Base-by-base conservation (phyloP, 2,329 filamentous ascomycete species). In the Fusarium annulatum region DNA sequence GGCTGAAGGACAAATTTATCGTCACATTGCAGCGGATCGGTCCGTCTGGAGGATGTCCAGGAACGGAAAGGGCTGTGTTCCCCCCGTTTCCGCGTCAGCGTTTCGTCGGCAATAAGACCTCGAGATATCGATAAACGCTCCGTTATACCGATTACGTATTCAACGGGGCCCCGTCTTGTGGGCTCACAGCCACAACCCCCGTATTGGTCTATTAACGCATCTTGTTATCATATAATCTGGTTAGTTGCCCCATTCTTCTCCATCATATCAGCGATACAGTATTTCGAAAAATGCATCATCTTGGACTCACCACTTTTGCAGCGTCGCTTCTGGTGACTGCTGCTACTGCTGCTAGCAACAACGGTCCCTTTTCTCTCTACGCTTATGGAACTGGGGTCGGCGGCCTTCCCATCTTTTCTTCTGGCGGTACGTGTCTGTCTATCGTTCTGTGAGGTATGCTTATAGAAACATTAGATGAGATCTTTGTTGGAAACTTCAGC, bases 331-430 rank as follows among this genome's bases (percentile, higher is more conserved):
- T 46, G 4, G 28, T 16, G 16, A n/a, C 45, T 16, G 16, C 19
- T 7, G 39, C 7, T 16, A 19, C 34, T n/a, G 62, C 52, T 12
- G 23, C 52, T 2, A 38, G 9, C 2, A 28, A 33, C 1, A 7
- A 11, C 2, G 23, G 18, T 3, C 45, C 62, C 0, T 67, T 67
- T 19, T 38, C 64, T 16, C 12, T 67, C 4, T 67, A 30, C 26
- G 64, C 64, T n/a, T 67, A 67, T 33, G 64, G 64, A 7, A 28
- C 64, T 15, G 62, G 26, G 3, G 28, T 67, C 4, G 62, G 62
- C 1, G 64, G 62, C 5, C 23, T 67, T 39, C 46, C 52, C 2
- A 14, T 67, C 5, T 67, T 67, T 15, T 67, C 64, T 16, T 8
- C 52, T 1, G 64, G 64, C 3, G n/a, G 61, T 67, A 66, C 6